Evolutionary conservation across 1,139 yeast species (phyloP).

Genomic region (Zhuliangozyma parablackwelliae): DNA sequence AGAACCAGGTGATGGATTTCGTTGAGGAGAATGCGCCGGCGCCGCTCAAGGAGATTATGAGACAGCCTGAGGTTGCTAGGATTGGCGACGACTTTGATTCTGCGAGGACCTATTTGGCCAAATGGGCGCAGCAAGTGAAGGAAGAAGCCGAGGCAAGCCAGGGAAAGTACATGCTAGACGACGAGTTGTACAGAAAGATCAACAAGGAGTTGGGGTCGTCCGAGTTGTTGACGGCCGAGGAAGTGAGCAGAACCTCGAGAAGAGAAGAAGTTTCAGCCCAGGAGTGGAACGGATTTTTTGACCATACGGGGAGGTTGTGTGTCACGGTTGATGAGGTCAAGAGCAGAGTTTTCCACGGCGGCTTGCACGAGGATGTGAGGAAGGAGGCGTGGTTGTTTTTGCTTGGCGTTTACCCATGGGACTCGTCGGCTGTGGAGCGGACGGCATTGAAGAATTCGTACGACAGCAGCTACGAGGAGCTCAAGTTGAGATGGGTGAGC

Average conservation of each 20-base stretch:
- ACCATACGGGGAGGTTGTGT: slow-evolving; percentile 65
- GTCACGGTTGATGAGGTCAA: slow-evolving; percentile 75
- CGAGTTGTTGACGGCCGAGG: slow-evolving; percentile 55
- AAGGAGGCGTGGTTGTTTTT: slow-evolving; percentile 83
- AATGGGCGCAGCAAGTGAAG: slow-evolving; percentile 95
- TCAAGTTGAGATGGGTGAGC: slow-evolving; percentile 66
- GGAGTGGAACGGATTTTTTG: slow-evolving; percentile 90
- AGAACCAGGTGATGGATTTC: slow-evolving; percentile 53
- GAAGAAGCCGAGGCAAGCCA: slow-evolving; percentile 84
- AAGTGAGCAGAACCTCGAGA: slow-evolving; percentile 57
- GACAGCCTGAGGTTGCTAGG: slow-evolving; percentile 72
- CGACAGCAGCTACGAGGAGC: slow-evolving; percentile 59
- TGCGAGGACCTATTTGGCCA: slow-evolving; percentile 86
- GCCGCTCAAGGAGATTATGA: slow-evolving; percentile 58
- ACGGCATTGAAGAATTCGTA: slow-evolving; percentile 52
- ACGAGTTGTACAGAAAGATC: slow-evolving; percentile 54
- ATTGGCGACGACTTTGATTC: slow-evolving; percentile 90
- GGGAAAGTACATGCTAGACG: slow-evolving; percentile 53
- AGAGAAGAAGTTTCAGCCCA: slow-evolving; percentile 58
- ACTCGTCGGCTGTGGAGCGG: slow-evolving; percentile 68
- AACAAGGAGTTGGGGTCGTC: slow-evolving; percentile 67
- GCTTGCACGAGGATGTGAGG: slow-evolving; percentile 57
- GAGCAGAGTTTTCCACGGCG: slow-evolving; percentile 86
- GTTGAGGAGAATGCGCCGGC: slow-evolving; percentile 66
- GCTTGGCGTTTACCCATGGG: slow-evolving; percentile 86